Conservation (phyloP, 106 monocot species). For the Allium cepa region DNA sequence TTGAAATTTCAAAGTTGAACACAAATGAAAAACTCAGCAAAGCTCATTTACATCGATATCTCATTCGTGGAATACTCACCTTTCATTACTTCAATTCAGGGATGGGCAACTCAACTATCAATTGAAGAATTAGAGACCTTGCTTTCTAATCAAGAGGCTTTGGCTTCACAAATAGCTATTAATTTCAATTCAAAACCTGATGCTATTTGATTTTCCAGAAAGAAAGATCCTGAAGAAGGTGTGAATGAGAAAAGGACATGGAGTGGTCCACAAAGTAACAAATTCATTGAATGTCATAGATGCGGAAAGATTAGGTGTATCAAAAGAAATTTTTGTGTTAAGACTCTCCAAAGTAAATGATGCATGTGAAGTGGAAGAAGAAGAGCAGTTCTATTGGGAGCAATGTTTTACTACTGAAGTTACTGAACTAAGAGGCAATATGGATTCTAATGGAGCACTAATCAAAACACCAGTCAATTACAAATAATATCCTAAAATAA, state of each 20-base stretch:
- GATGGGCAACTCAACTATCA: constrained; percentile 5
- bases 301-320: too few relatives aligned
- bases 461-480: too few relatives aligned
- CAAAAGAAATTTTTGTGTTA: neutral
- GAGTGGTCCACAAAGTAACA: too few relatives aligned
- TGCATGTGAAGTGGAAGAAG: neutral
- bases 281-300: too few relatives aligned
- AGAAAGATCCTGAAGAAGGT: neutral
- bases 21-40: too few relatives aligned
- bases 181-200: neutral
- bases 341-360: neutral
- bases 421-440: too few relatives aligned
- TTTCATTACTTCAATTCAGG: constrained; percentile 3
- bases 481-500: too few relatives aligned
- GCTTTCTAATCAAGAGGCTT: constrained; percentile 2
- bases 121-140: constrained; percentile 1
- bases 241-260: neutral
- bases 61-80: neutral
- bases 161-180: neutral
- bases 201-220: neutral
- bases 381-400: too few relatives aligned
- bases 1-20: too few relatives aligned
- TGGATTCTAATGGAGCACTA: too few relatives aligned
- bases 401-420: too few relatives aligned
- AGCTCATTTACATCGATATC: too few relatives aligned